Conservation (phyloP, 108 stramenopile species). For the Skeletonema tropicum region DNA sequence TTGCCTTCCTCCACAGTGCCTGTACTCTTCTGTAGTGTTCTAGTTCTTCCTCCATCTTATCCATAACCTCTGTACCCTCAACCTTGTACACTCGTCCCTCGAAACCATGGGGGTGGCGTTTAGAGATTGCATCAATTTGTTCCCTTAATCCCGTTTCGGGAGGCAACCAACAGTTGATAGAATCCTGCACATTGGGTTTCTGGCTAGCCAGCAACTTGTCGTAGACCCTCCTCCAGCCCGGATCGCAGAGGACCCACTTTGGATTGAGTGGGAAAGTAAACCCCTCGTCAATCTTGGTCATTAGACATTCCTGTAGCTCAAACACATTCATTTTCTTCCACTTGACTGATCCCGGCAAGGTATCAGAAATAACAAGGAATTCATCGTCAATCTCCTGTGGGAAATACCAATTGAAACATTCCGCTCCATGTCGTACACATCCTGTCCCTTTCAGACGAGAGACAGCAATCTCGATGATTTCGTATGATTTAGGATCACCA, state of each 20-base stretch:
- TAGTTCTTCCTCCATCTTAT: slow-evolving; percentile 6
- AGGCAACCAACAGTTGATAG: slow-evolving; percentile 66
- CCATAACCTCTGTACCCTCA: slow-evolving; percentile 3
- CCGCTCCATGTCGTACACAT: slow-evolving; percentile 68
- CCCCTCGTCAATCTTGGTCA: slow-evolving; percentile 56
- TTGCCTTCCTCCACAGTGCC: not conserved
- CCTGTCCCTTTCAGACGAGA: slow-evolving; percentile 44
- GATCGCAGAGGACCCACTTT: slow-evolving; percentile 73
- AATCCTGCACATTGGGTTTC: slow-evolving; percentile 50
- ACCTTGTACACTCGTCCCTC: not conserved
- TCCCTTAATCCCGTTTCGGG: slow-evolving; percentile 56
- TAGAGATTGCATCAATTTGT: slow-evolving; percentile 59
- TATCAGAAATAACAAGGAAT: slow-evolving; percentile 58
- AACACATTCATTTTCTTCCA: slow-evolving; percentile 53
- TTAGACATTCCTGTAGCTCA: slow-evolving; percentile 53
- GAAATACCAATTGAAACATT: slow-evolving; percentile 73
- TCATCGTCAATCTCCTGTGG: slow-evolving; percentile 66
- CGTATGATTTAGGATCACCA: slow-evolving; percentile 57
- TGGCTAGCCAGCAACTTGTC: slow-evolving; percentile 59
- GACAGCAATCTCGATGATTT: slow-evolving; percentile 58
- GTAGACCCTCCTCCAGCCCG: slow-evolving; percentile 74
- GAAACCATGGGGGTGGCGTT: slow-evolving; percentile 65
- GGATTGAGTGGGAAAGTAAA: slow-evolving; percentile 68
- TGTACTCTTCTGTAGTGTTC: not conserved
- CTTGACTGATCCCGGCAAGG: slow-evolving; percentile 38